These are phyloP conservation scores for Exophiala oligosperma DNA, from an alignment of 2,329 filamentous ascomycete species.

Conservation along the genomic window DNA sequence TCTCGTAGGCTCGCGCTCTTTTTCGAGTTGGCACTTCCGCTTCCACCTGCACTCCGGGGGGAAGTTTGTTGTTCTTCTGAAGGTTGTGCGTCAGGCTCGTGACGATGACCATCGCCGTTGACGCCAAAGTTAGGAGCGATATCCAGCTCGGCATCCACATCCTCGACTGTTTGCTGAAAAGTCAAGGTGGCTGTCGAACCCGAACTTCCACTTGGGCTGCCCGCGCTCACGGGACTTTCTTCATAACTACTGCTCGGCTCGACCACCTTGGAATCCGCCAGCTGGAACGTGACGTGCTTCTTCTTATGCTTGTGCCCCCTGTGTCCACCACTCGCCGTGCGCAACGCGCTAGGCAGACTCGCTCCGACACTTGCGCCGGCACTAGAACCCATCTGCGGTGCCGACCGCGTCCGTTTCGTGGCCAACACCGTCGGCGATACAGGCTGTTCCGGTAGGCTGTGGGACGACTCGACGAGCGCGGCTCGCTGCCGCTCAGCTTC, in stretches of 20 bases:
- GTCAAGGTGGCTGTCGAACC: neutral
- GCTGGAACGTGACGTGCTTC: slow-evolving; percentile 31
- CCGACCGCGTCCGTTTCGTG: slow-evolving; percentile 16
- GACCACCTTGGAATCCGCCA: slow-evolving; percentile 29
- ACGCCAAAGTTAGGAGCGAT: too few species aligned
- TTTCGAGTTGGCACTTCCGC: neutral
- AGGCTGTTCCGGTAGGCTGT: slow-evolving; percentile 15
- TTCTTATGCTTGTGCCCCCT: slow-evolving; percentile 13
- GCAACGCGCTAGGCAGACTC: slow-evolving; percentile 26
- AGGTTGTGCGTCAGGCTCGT: neutral
- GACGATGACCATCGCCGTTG: too few species aligned
- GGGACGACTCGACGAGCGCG: slow-evolving; percentile 8
- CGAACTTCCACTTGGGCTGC: neutral
- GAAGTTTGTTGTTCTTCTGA: too few species aligned
- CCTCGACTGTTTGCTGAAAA: neutral
- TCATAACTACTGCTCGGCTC: slow-evolving; percentile 30
- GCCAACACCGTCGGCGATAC: slow-evolving; percentile 16
- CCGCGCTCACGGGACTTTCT: slow-evolving; percentile 15
- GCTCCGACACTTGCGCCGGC: slow-evolving; percentile 1
- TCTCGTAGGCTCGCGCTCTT: neutral
- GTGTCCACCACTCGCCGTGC: slow-evolving; percentile 18
- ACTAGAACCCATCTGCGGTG: slow-evolving; percentile 14
- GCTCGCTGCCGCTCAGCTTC: slow-evolving; percentile 11
- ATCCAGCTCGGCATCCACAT: neutral
- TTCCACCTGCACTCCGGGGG: neutral